phyloP scores from a whole-genome alignment of 495 filamentous ascomycete species.

The Annulohypoxylon maeteangense region DNA sequence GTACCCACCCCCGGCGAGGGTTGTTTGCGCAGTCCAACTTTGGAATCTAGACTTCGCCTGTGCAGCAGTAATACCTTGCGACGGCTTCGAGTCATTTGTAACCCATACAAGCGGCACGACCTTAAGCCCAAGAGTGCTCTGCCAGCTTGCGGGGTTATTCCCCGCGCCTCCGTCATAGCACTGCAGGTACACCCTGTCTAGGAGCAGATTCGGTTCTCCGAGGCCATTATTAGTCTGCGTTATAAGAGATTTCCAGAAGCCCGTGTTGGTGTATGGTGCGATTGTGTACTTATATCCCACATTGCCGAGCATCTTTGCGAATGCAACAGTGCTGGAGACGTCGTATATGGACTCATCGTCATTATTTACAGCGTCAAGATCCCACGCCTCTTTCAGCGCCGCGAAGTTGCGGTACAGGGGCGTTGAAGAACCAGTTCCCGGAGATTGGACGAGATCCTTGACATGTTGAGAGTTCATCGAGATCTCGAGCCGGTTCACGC shows the following conservation, averaged over 20 bases:
- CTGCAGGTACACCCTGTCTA: slow-evolving; percentile 56
- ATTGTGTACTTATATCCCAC: slow-evolving; percentile 55
- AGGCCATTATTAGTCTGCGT: slow-evolving; percentile 46
- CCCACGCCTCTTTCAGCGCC: slow-evolving; percentile 52
- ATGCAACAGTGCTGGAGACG: slow-evolving; percentile 50
- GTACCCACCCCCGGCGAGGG: slow-evolving; percentile 54
- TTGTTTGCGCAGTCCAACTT: slow-evolving; percentile 44
- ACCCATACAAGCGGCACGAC: slow-evolving; percentile 60
- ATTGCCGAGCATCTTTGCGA: slow-evolving; percentile 53
- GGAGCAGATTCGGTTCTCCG: slow-evolving; percentile 36
- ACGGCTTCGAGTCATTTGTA: slow-evolving; percentile 57
- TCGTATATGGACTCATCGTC: slow-evolving; percentile 59
- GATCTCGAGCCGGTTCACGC: slow-evolving; percentile 52
- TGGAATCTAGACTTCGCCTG: slow-evolving; percentile 50
- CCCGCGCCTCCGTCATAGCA: slow-evolving; percentile 56
- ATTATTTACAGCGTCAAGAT: slow-evolving; percentile 57
- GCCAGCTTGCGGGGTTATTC: slow-evolving; percentile 53
- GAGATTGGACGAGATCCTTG: slow-evolving; percentile 46
- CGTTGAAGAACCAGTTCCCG: slow-evolving; percentile 48
- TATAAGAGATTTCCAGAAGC: slow-evolving; percentile 49
- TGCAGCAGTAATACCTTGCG: slow-evolving; percentile 48
- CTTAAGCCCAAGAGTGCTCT: slow-evolving; percentile 49
- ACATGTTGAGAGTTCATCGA: slow-evolving; percentile 58
- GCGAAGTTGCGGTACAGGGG: slow-evolving; percentile 52
- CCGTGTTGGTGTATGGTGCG: slow-evolving; percentile 53